Base-by-base conservation (phyloP, 768 basidiomycete genomes). In the Tylopilus felleus region DNA sequence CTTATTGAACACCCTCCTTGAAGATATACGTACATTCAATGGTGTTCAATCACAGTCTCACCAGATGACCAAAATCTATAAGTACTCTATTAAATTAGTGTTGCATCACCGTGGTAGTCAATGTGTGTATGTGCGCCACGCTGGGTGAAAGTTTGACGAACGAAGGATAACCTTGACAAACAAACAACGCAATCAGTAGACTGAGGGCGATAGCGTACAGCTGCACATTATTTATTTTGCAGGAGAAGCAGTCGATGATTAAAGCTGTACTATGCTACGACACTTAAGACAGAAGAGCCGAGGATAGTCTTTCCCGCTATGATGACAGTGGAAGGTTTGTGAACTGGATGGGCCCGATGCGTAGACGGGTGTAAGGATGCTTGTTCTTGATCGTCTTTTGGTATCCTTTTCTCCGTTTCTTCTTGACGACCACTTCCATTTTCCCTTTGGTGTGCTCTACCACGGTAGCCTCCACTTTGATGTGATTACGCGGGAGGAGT, bases 391-490 rank as follows among this genome's bases (percentile, higher is more conserved):
- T 91, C 8, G 91, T 93, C 74, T 92, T 91, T 74, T 90, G 84
- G 75, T 98, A 98, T 10, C 96, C 94, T 78, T 98, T 98, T 85
- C 97, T 86, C 74, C 94, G 77, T 79, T 98, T 99, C 78, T 95
- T 96, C 79, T 98, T 97, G 74, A 95, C 83, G 51, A 90, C 89
- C 63, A 77, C 80, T 73, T 96, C 90, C 90, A 98, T 88, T 49
- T 81, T 80, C 8, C 93, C 90, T 71, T 95, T 98, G 40, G 97
- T 98, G 68, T 99, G 96, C 73, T 99, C 97, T 43, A 98, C 74
- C n/a, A 99, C 93, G 21, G 92, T 97, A 17, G 94, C 87, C 60
- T 88, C 77, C 38, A 95, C 87, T 56, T 79, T 79, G 60, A 97
- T 84, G 36, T 80, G 76, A 51, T 77, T 75, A 6, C 80, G 65